Evolutionary conservation across 2,329 filamentous ascomycete genomes (phyloP).

Genomic region (Fusarium tupiense): DNA sequence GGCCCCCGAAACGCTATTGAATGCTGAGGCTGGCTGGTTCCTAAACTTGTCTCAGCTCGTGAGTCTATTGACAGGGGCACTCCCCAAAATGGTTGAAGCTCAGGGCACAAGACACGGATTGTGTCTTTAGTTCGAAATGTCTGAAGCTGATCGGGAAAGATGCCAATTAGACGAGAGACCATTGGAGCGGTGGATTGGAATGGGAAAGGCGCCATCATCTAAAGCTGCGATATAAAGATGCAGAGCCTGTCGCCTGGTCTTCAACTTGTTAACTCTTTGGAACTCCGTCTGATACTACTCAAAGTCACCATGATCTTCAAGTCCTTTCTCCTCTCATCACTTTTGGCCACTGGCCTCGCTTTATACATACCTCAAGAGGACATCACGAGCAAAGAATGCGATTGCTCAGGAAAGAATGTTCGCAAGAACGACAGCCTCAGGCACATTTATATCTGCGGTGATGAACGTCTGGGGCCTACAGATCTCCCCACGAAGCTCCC

Average conservation of each 20-base stretch:
- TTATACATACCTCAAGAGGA: not conserved
- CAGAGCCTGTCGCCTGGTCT: no score
- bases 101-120: not conserved
- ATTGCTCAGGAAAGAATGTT: not conserved
- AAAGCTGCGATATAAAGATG: not conserved
- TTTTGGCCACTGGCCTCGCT: not conserved
- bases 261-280: rapidly evolving
- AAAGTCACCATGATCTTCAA: slow-evolving; percentile 2
- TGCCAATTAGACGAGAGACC: no score
- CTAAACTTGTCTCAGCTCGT: not conserved
- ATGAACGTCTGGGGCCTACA: slow-evolving; percentile 14
- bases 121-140: not conserved
- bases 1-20: not conserved
- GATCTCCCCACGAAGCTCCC: slow-evolving; percentile 18
- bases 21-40: not conserved
- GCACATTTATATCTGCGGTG: slow-evolving; percentile 8
- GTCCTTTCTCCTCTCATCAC: slow-evolving; percentile 8
- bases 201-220: not conserved
- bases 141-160: no score
- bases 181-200: not conserved
- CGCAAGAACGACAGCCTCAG: not conserved
- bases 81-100: not conserved
- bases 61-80: not conserved
- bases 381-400: not conserved
- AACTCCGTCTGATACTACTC: not conserved